phyloP scores from a whole-genome alignment of 192 early-diverging fungal genomes.

The Mortierella claussenii region DNA sequence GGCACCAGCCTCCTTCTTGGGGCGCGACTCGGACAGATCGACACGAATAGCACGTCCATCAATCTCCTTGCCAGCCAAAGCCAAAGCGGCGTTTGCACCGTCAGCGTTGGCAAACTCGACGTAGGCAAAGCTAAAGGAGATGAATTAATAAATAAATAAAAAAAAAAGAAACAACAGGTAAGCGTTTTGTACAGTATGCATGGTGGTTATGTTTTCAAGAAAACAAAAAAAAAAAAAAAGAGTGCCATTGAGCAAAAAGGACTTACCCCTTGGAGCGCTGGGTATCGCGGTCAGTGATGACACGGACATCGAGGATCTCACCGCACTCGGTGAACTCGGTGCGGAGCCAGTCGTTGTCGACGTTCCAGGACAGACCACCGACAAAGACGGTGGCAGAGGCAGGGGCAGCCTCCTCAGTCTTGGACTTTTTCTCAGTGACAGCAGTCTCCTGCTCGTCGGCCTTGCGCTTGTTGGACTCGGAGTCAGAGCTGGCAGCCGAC shows the following conservation, averaged over 20 bases:
- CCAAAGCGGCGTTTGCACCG: slow-evolving; percentile 74
- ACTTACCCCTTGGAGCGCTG: slow-evolving; percentile 79
- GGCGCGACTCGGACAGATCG: slow-evolving; percentile 71
- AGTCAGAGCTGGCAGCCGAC: slow-evolving; percentile 38
- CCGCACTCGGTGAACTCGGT: slow-evolving; percentile 75
- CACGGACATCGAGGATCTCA: slow-evolving; percentile 76
- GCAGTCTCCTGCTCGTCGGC: slow-evolving; percentile 55
- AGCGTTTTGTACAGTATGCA: too few relatives aligned
- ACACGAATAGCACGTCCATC: slow-evolving; percentile 87
- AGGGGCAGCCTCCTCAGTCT: slow-evolving; percentile 56
- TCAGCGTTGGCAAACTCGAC: slow-evolving; percentile 82
- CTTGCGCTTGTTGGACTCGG: slow-evolving; percentile 63
- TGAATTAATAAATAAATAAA: slow-evolving; percentile 6
- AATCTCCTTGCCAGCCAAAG: slow-evolving; percentile 74
- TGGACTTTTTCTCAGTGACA: slow-evolving; percentile 55
- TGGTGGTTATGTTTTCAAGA: too few relatives aligned
- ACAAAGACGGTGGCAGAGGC: slow-evolving; percentile 72
- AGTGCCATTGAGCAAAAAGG: too few relatives aligned
- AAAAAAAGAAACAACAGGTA: too few relatives aligned
- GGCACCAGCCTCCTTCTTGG: slow-evolving; percentile 49
- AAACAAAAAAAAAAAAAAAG: too few relatives aligned
- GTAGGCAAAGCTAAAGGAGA: slow-evolving; percentile 83
- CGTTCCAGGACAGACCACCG: slow-evolving; percentile 79
- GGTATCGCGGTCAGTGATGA: slow-evolving; percentile 79
- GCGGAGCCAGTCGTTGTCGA: slow-evolving; percentile 71